phyloP scores from a whole-genome alignment of 1,284 basidiomycete species.

The Ustilago sp. region DNA sequence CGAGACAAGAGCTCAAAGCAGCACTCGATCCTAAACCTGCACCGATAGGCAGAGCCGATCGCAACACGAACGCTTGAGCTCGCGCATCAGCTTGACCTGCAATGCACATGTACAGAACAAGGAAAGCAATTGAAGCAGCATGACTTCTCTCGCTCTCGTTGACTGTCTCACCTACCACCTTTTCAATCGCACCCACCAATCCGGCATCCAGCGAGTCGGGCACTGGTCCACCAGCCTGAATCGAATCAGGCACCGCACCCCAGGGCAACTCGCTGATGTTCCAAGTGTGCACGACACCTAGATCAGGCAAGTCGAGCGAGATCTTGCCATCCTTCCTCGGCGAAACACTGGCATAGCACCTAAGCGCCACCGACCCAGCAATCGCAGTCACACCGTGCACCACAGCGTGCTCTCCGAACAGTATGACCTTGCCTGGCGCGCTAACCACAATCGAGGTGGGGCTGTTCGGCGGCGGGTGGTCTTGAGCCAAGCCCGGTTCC shows the following conservation, averaged over 20 bases:
- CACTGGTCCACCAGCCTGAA: constrained; percentile 71
- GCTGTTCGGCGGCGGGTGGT: constrained; percentile 37
- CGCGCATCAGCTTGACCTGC: constrained; percentile 75
- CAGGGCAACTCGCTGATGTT: constrained; percentile 83
- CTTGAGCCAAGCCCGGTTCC: constrained; percentile 28
- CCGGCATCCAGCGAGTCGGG: constrained; percentile 71
- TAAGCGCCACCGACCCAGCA: constrained; percentile 91
- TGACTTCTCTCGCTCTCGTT: constrained; percentile 69
- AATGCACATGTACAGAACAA: constrained; percentile 92
- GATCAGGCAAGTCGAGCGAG: constrained; percentile 83
- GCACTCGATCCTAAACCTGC: constrained; percentile 98
- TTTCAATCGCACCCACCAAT: constrained; percentile 50
- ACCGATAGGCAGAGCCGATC: constrained; percentile 96
- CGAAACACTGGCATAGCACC: constrained; percentile 88
- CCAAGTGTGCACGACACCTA: constrained; percentile 86
- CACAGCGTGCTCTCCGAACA: constrained; percentile 99
- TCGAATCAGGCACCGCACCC: constrained; percentile 73
- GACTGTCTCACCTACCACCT: constrained; percentile 55
- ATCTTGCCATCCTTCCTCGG: constrained; percentile 81
- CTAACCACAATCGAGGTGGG: constrained; percentile 56
- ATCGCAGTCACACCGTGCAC: constrained; percentile 97
- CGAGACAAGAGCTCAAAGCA: constrained; percentile 88
- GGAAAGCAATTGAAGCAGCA: constrained; percentile 82
- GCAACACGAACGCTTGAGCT: constrained; percentile 82
- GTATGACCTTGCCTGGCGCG: constrained; percentile 94